Conservation (phyloP, 164 flowering plant genomes). For the Buxus sempervirens region DNA sequence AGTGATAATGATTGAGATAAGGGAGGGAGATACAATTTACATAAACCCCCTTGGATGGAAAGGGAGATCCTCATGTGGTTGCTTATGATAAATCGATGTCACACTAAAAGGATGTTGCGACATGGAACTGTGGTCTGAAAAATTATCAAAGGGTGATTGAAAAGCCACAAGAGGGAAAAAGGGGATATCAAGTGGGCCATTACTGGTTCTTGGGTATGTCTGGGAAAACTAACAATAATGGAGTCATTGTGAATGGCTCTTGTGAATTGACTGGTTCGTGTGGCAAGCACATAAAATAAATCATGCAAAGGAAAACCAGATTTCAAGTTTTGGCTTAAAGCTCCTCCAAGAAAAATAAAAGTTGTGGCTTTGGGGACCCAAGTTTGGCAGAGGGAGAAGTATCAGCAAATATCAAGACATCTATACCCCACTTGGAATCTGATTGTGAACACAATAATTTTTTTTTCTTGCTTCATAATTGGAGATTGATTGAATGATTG, state of each 20-base stretch:
- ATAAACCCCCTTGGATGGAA: slow-evolving; percentile 7
- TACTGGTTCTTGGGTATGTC: not conserved
- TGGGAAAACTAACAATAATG: slow-evolving; percentile 17
- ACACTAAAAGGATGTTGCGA: slow-evolving; percentile 35
- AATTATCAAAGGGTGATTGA: slow-evolving; percentile 58
- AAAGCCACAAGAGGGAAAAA: slow-evolving; percentile 37
- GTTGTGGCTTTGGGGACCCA: too few species aligned
- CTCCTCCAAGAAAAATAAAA: too few species aligned
- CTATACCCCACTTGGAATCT: too few species aligned
- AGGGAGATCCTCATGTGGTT: slow-evolving; percentile 32
- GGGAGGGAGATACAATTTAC: slow-evolving; percentile 9
- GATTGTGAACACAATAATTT: too few species aligned
- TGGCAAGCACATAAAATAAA: slow-evolving; percentile 11
- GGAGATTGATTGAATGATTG: too few species aligned
- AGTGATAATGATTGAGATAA: slow-evolving; percentile 5
- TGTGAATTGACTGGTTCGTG: slow-evolving; percentile 38
- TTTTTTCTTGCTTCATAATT: too few species aligned
- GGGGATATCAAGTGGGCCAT: slow-evolving; percentile 48
- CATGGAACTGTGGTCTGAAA: slow-evolving; percentile 42
- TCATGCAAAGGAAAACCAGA: slow-evolving; percentile 1
- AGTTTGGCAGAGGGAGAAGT: too few species aligned
- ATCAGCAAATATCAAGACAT: too few species aligned
- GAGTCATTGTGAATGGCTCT: slow-evolving; percentile 31
- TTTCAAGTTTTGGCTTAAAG: not conserved
- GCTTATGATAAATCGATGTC: slow-evolving; percentile 23